Evolutionary conservation across 129 eudicot species (phyloP).

Genomic region (Escallonia rubra): DNA sequence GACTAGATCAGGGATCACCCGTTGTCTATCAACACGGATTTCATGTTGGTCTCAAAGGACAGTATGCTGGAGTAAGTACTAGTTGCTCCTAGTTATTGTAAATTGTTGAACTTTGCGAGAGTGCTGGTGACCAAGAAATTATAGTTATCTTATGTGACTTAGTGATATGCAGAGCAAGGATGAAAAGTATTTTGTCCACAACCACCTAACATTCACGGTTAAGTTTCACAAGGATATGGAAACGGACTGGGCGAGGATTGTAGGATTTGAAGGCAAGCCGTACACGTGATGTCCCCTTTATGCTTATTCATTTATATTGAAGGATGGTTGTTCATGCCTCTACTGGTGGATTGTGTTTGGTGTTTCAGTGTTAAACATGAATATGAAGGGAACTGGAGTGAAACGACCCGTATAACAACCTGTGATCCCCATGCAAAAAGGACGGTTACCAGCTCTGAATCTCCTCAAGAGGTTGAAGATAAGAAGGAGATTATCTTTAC

Average conservation of each 20-base stretch:
- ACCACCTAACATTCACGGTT: constrained; percentile 60
- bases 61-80: constrained; percentile 61
- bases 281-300: constrained; percentile 35
- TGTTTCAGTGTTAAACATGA: constrained; percentile 53
- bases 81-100: constrained; percentile 2
- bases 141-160: neutral
- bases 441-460: constrained; percentile 43
- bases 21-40: constrained; percentile 51
- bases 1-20: constrained; percentile 39
- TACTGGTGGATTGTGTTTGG: constrained; percentile 6
- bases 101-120: neutral
- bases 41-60: constrained; percentile 60
- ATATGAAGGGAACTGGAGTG: constrained; percentile 52
- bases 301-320: neutral
- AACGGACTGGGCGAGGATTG: constrained; percentile 64
- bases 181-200: constrained; percentile 63
- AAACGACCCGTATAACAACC: constrained; percentile 47
- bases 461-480: constrained; percentile 69
- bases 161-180: constrained; percentile 54
- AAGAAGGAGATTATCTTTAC: constrained; percentile 59
- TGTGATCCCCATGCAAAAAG: constrained; percentile 73
- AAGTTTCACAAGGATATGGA: constrained; percentile 56
- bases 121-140: neutral
- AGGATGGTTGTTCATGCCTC: neutral
- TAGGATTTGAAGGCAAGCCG: constrained; percentile 68